These are phyloP conservation scores for Lagerstroemia speciosa DNA, from an alignment of 345 rosid genomes.

Conservation along the genomic window DNA sequence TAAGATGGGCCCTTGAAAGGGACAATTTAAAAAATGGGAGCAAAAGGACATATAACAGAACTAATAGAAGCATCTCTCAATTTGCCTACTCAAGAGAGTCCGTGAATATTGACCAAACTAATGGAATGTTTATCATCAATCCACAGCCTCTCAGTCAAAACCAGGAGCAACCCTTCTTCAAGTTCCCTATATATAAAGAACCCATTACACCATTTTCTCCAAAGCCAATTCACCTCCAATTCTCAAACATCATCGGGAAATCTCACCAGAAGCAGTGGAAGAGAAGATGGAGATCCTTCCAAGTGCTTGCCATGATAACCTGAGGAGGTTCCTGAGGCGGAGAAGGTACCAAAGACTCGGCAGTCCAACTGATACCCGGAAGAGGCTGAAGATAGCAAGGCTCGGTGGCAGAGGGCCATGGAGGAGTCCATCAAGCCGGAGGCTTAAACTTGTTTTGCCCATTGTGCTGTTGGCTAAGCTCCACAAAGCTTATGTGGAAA, in stretches of 20 bases:
- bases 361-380: neutral
- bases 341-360: conserved; percentile 24
- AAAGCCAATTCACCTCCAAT: neutral
- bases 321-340: conserved; percentile 29
- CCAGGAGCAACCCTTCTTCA: neutral
- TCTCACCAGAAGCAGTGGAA: neutral
- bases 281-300: conserved; percentile 19
- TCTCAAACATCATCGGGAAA: neutral
- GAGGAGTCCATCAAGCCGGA: neutral
- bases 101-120: neutral
- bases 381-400: conserved; percentile 18
- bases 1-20: neutral
- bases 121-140: neutral
- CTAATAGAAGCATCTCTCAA: neutral
- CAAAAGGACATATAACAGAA: neutral
- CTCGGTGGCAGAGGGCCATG: neutral
- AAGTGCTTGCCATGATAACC: conserved; percentile 8
- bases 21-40: neutral
- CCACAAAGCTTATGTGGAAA: neutral
- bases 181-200: neutral
- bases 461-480: conserved; percentile 5
- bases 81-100: neutral
- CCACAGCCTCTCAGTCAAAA: neutral
- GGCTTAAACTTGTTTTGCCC: neutral
- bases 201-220: neutral